Evolutionary conservation across 768 basidiomycete genomes (phyloP).

Genomic region (Suillus subalutaceus): DNA sequence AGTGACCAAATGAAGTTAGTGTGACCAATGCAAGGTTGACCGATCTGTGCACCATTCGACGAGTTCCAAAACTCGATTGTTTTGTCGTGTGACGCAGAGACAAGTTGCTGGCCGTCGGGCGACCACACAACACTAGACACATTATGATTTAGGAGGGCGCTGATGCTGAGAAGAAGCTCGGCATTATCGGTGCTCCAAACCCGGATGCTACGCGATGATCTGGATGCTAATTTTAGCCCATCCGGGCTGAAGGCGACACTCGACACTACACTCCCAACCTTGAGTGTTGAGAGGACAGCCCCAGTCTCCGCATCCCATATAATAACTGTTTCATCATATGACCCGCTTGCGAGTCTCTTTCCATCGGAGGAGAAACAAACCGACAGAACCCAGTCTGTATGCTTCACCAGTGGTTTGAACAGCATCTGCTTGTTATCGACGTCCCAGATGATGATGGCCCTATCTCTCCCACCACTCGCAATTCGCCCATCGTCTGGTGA

Average conservation of each 20-base stretch:
- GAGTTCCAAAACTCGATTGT: conserved; percentile 2
- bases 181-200: neutral
- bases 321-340: neutral
- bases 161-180: neutral
- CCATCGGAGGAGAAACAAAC: conserved; percentile 10
- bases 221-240: neutral
- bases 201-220: neutral
- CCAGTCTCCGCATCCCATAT: conserved; percentile 16
- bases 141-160: neutral
- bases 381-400: conserved; percentile 26
- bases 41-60: neutral
- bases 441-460: conserved; percentile 29
- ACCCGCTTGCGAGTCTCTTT: conserved; percentile 5
- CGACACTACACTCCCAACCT: neutral
- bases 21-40: conserved; percentile 17
- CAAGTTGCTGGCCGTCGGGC: conserved; percentile 5
- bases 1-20: conserved; percentile 24
- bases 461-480: conserved; percentile 28
- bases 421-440: conserved; percentile 22
- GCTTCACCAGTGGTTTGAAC: conserved; percentile 29
- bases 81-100: neutral
- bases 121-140: neutral
- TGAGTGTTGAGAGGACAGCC: neutral
- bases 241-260: conserved; percentile 3
- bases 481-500: conserved; percentile 27